Percentiles rank a stretch among this genome's conserved stretches.
Conservation (phyloP, 1,284 basidiomycete species). For the Anthracocystis setariae region DNA sequence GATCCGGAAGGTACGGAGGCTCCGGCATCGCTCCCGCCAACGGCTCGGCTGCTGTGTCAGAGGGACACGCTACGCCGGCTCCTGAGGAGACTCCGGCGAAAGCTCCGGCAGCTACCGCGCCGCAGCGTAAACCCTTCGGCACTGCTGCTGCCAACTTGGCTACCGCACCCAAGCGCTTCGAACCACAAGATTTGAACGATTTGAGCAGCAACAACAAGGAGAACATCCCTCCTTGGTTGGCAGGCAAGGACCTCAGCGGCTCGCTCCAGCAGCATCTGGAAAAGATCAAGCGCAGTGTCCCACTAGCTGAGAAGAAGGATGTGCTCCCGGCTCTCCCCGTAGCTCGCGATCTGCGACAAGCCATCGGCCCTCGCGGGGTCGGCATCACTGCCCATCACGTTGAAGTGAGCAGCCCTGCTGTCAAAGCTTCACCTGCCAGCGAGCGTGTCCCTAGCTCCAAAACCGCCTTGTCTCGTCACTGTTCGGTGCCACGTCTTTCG, state of each 20-base stretch:
- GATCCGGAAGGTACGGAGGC: conserved; percentile 57
- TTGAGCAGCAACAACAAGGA: conserved; percentile 47
- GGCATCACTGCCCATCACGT: conserved; percentile 28
- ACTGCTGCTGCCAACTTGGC: conserved; percentile 22
- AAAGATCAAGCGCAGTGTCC: conserved; percentile 27
- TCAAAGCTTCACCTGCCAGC: background rate
- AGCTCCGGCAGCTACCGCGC: background rate
- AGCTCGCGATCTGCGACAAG: conserved; percentile 31
- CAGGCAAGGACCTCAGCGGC: background rate
- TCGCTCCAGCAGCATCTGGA: conserved; percentile 16
- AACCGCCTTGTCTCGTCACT: conserved; percentile 30
- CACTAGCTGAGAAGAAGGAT: conserved; percentile 11
- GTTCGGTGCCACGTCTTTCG: conserved; percentile 38
- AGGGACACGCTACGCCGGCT: conserved; percentile 6
- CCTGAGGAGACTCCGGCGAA: conserved; percentile 2
- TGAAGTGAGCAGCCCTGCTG: conserved; percentile 7
- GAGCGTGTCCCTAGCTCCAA: conserved; percentile 14
- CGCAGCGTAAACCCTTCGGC: conserved; percentile 35
- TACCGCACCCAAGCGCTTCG: conserved; percentile 10
- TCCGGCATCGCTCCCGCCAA: conserved; percentile 24
- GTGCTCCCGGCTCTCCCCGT: conserved; percentile 6
- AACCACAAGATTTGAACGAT: conserved; percentile 24
- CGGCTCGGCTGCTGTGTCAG: background rate
- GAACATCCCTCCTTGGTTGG: conserved; percentile 49
- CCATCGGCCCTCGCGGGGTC: conserved; percentile 29